phyloP scores from a whole-genome alignment of 768 basidiomycete species.

The Dioszegia hungarica region DNA sequence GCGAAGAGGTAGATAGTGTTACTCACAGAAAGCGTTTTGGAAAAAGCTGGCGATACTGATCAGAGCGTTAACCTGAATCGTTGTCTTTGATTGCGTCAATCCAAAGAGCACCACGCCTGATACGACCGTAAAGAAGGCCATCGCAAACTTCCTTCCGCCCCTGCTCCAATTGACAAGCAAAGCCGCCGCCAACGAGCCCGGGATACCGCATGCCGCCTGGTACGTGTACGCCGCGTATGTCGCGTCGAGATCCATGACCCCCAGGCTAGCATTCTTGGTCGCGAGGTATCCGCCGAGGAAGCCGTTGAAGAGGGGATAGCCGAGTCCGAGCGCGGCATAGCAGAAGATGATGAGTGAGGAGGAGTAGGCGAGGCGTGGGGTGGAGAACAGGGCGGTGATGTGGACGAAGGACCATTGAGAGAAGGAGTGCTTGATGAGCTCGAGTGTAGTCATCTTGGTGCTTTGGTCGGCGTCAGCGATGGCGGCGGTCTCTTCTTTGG shows the following conservation, averaged over 20 bases:
- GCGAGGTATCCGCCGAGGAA: slow-evolving; percentile 50
- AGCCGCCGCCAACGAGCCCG: slow-evolving; percentile 66
- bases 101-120: slow-evolving; percentile 72
- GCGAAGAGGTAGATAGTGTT: too few relatives aligned
- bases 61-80: slow-evolving; percentile 66
- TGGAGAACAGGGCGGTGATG: slow-evolving; percentile 61
- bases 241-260: slow-evolving; percentile 63
- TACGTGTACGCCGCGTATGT: slow-evolving; percentile 67
- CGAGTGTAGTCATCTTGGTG: slow-evolving; percentile 12
- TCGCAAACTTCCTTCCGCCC: slow-evolving; percentile 57
- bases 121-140: slow-evolving; percentile 65
- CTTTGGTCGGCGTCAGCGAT: slow-evolving; percentile 1
- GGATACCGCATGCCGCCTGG: slow-evolving; percentile 62
- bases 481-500: too few relatives aligned
- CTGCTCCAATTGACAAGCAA: slow-evolving; percentile 63
- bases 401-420: slow-evolving; percentile 48
- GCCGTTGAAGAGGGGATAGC: slow-evolving; percentile 51
- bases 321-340: slow-evolving; percentile 68
- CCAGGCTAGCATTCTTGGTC: slow-evolving; percentile 56
- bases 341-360: slow-evolving; percentile 58
- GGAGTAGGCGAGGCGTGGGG: slow-evolving; percentile 61
- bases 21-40: slow-evolving; percentile 51
- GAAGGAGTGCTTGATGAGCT: slow-evolving; percentile 11
- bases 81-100: slow-evolving; percentile 65
- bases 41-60: slow-evolving; percentile 67